A percentile compares a stretch with the other conserved stretches of the same genome.
phyloP scores from a whole-genome alignment of 805 yeast species.

The Sugiyamaella marilandica region DNA sequence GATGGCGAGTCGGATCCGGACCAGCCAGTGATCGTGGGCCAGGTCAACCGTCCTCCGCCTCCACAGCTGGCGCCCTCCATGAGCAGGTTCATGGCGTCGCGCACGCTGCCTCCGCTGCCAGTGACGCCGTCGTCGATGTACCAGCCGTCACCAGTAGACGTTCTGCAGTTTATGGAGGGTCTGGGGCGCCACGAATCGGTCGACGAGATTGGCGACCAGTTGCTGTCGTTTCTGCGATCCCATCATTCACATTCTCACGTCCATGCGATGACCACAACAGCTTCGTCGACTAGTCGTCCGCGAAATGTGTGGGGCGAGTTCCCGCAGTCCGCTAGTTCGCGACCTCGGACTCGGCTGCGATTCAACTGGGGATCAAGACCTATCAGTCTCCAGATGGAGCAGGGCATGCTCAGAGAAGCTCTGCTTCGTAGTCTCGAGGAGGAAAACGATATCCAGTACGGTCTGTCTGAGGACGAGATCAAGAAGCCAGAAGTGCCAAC shows the following conservation, averaged over 20 bases:
- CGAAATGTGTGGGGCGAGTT: background rate
- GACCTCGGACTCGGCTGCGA: background rate
- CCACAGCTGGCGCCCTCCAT: background rate
- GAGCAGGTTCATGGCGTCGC: background rate
- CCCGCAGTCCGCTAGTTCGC: background rate
- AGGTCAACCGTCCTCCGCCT: background rate
- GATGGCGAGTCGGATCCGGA: conserved; percentile 1
- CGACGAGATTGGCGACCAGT: background rate
- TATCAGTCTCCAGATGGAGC: background rate
- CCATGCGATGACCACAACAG: background rate
- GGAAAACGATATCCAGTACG: background rate
- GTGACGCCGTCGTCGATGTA: background rate
- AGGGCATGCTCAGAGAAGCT: background rate
- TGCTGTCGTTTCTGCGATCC: background rate
- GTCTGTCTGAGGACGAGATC: background rate
- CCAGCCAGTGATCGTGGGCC: conserved; percentile 1
- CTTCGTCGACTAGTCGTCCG: background rate
- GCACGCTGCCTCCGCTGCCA: background rate
- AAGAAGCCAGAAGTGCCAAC: conserved; percentile 10
- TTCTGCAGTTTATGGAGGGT: background rate
- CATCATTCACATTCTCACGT: background rate
- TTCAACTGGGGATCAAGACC: conserved; percentile 1
- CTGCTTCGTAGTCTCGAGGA: conserved; percentile 3
- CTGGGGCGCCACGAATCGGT: background rate
- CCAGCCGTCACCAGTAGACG: background rate